These are phyloP conservation scores for Diddensiella transvaalensis DNA, from an alignment of 805 yeast genomes.

Conservation along the genomic window DNA sequence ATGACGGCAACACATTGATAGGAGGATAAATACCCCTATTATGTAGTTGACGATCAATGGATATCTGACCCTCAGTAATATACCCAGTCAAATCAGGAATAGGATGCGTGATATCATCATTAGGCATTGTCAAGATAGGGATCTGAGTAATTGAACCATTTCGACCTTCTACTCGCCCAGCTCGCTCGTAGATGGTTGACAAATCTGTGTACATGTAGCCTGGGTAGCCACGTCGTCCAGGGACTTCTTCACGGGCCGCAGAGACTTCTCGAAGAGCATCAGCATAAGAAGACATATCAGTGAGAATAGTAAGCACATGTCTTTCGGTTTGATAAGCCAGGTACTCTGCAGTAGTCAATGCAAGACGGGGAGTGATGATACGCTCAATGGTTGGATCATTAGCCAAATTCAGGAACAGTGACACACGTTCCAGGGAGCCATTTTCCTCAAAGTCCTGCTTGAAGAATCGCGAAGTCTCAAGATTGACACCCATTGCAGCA, in stretches of 20 bases:
- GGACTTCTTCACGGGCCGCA: constrained; percentile 99
- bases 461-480: constrained; percentile 97
- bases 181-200: constrained; percentile 98
- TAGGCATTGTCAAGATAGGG: constrained; percentile 99
- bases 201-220: constrained; percentile 99
- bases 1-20: constrained; percentile 94
- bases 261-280: constrained; percentile 99
- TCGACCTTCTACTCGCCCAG: constrained; percentile 99
- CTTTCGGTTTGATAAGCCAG: constrained; percentile 99
- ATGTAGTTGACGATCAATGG: constrained; percentile 90
- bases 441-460: constrained; percentile 99
- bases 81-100: constrained; percentile 99
- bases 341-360: constrained; percentile 97
- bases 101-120: constrained; percentile 99
- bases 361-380: constrained; percentile 98
- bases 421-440: constrained; percentile 97
- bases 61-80: constrained; percentile 98
- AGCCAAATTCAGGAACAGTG: constrained; percentile 94
- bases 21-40: constrained; percentile 99
- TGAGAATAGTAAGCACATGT: constrained; percentile 94
- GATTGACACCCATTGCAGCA: constrained; percentile 99
- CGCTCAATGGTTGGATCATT: constrained; percentile 99
- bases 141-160: constrained; percentile 99
- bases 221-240: constrained; percentile 99
- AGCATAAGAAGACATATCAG: constrained; percentile 99